Base-by-base conservation (phyloP, 108 stramenopile species). In the Parietichytrium sp. region DNA sequence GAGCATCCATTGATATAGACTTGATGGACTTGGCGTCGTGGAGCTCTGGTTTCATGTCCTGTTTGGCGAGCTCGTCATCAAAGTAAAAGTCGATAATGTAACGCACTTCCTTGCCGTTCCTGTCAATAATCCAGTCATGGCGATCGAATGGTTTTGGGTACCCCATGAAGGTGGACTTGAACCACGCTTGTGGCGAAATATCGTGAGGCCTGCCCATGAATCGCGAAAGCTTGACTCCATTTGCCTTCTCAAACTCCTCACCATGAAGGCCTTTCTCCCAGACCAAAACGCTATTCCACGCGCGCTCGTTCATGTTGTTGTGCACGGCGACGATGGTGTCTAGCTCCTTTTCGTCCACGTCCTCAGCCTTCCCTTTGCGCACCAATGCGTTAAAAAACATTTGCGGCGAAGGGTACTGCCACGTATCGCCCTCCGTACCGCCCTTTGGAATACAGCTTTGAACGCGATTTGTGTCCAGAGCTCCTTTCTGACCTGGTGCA, bases 41-140 rank as follows among this genome's bases (percentile, higher is more conserved):
- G 85, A 94, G 80, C 23, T 78, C 80, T 30, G 94, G 93, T 81
- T 89, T 83, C 29, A 82, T 50, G 48, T 85, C 88, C 3, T 36
- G 48, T 13, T 47, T 51, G 29, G 83, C 45, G 27, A 78, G 30
- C 4, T 25, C 1, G 31, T 72, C 96, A 61, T 97, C 96, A 82
- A 95, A 92, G 83, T 99, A 99, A 83, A 98, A 99, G 85, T 99
- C 98, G 88, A 99, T 97, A 29, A 99, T 90, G 82, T 99, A 99
- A 8, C 97, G 93, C 7, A 96, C 93, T 52, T 92, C 83, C 1
- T 80, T 87, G 29, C 94, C 93, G 83, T 94, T 89, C 4, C 90
- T 85, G n/a, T 86, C 85, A 7, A 96, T 87, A 3, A 95, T 93
- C 98, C 98, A 99, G 90, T 99, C 98, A 86, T 99, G 98, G 15